Percentiles rank a stretch among this genome's conserved stretches.
phyloP scores from a whole-genome alignment of 2,329 filamentous ascomycete species.

The Waltergamsia citrina region DNA sequence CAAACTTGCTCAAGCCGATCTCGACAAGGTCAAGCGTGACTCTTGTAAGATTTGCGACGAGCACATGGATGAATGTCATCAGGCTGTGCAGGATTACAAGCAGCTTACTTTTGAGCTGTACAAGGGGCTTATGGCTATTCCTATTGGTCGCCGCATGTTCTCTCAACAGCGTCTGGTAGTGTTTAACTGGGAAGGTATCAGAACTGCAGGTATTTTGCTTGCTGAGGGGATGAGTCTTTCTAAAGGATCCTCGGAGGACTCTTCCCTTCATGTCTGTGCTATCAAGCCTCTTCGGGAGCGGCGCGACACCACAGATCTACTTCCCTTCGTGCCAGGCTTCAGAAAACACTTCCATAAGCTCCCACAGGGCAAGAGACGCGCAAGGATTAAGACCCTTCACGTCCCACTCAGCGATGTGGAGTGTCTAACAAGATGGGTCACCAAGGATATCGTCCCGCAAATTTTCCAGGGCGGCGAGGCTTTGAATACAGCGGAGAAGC shows the following conservation, averaged over 20 bases:
- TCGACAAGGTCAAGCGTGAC: conserved; percentile 84
- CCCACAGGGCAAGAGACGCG: conserved; percentile 55
- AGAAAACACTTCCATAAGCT: conserved; percentile 57
- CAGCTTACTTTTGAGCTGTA: conserved; percentile 76
- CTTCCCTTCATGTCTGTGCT: conserved; percentile 70
- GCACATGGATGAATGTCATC: conserved; percentile 72
- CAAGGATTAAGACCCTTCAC: conserved; percentile 58
- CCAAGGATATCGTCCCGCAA: conserved; percentile 49
- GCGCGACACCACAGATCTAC: conserved; percentile 71
- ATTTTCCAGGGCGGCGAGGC: conserved; percentile 44
- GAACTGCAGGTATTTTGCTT: conserved; percentile 72
- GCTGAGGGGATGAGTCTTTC: conserved; percentile 62
- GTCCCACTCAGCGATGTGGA: conserved; percentile 74
- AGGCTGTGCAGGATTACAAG: conserved; percentile 71
- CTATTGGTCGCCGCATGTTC: conserved; percentile 74
- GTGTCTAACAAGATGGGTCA: conserved; percentile 64
- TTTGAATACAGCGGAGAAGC: conserved; percentile 49
- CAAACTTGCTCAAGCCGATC: conserved; percentile 80
- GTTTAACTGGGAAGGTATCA: conserved; percentile 75
- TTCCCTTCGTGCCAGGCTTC: conserved; percentile 72
- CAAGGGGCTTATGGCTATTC: conserved; percentile 65
- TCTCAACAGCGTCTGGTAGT: conserved; percentile 67
- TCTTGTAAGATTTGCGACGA: conserved; percentile 72
- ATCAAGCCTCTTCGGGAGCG: conserved; percentile 59
- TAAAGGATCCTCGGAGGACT: conserved; percentile 46